Percentiles rank a stretch among this genome's conserved stretches.
Conservation (phyloP, 176 grass and related monocot species). For the Lolium multiflorum region DNA sequence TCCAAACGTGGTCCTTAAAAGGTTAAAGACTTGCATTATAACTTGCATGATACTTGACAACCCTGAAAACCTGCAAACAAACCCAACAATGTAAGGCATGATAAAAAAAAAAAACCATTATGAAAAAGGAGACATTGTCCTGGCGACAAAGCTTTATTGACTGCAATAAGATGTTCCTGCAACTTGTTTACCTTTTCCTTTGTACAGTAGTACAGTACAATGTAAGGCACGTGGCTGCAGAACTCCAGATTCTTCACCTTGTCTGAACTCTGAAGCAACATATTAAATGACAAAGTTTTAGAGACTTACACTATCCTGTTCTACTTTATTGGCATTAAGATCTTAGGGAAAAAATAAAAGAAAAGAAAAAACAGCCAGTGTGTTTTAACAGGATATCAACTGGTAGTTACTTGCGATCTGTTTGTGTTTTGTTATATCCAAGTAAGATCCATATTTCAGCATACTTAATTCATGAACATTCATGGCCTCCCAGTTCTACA, state of each 20-base stretch:
- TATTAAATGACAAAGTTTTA: conserved; percentile 2
- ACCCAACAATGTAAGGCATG: background rate
- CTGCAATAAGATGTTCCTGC: conserved; percentile 33
- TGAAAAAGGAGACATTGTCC: conserved; percentile 24
- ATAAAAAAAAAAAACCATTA: too few relatives aligned
- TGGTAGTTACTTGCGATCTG: background rate
- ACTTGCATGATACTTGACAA: conserved; percentile 3
- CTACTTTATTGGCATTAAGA: conserved; percentile 25
- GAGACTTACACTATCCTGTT: background rate
- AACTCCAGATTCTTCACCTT: conserved; percentile 11
- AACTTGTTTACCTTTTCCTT: conserved; percentile 46
- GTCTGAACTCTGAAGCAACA: conserved; percentile 27
- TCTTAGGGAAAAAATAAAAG: background rate
- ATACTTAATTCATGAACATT: background rate
- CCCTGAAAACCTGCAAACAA: conserved; percentile 28
- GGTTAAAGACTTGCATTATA: background rate
- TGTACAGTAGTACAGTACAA: conserved; percentile 25
- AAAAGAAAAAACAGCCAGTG: background rate
- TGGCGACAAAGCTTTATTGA: conserved; percentile 49
- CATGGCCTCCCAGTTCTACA: background rate
- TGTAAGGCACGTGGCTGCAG: conserved; percentile 33
- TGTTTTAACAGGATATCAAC: background rate
- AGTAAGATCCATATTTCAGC: background rate
- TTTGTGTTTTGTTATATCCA: background rate
- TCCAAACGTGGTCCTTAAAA: too few relatives aligned